phyloP scores from a whole-genome alignment of 768 basidiomycete genomes.

The Boletus vinaceobasis region DNA sequence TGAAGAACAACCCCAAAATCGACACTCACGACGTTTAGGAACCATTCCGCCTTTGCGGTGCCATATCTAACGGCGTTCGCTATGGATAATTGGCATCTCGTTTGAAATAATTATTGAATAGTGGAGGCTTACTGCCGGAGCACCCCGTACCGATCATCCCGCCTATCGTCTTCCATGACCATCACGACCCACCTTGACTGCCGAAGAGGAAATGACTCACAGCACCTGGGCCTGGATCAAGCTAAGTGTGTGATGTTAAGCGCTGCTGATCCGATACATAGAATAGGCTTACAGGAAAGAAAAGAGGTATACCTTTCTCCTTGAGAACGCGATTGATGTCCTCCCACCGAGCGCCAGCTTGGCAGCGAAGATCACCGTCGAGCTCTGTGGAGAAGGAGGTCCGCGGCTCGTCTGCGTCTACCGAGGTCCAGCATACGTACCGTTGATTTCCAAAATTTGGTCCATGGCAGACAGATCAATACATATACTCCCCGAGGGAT shows the following conservation, averaged over 20 bases:
- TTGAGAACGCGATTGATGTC: constrained; percentile 69
- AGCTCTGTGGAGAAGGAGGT: constrained; percentile 40
- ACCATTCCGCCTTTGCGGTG: constrained; percentile 87
- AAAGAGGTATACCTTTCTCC: constrained; percentile 68
- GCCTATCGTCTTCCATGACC: constrained; percentile 60
- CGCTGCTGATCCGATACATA: not conserved
- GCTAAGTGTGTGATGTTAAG: constrained; percentile 33
- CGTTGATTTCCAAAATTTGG: constrained; percentile 55
- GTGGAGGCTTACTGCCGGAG: constrained; percentile 62
- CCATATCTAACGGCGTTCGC: constrained; percentile 85
- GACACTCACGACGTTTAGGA: constrained; percentile 65
- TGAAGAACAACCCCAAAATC: not conserved
- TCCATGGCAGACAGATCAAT: constrained; percentile 69
- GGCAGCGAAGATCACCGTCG: constrained; percentile 73
- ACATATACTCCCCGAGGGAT: constrained; percentile 56
- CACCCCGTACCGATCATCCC: constrained; percentile 90
- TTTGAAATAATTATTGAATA: not conserved
- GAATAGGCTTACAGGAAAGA: constrained; percentile 68
- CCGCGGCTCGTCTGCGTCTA: constrained; percentile 1
- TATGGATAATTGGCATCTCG: constrained; percentile 19
- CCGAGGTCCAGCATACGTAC: constrained; percentile 30
- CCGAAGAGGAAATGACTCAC: constrained; percentile 36
- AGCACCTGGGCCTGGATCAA: constrained; percentile 71
- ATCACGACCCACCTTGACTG: constrained; percentile 8
- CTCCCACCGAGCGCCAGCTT: constrained; percentile 76